phyloP scores from a whole-genome alignment of 805 yeast genomes.

The Zygosaccharomyces bailii region DNA sequence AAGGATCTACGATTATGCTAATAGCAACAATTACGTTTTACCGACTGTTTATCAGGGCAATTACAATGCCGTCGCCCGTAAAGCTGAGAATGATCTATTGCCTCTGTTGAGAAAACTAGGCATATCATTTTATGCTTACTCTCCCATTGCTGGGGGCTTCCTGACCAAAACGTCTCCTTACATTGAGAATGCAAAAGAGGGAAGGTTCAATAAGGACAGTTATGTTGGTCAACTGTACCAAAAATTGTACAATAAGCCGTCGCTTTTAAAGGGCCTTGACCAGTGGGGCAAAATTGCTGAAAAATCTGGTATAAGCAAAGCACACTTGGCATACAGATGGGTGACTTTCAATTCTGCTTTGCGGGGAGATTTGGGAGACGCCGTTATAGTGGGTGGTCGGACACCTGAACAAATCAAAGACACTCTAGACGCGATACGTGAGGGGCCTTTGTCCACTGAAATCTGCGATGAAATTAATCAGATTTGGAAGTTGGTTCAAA shows the following conservation, averaged over 20 bases:
- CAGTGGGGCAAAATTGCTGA: conserved; percentile 18
- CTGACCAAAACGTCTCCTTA: conserved; percentile 18
- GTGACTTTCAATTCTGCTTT: conserved; percentile 19
- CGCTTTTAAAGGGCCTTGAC: conserved; percentile 20
- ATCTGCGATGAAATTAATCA: conserved; percentile 21
- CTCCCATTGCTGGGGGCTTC: conserved; percentile 28
- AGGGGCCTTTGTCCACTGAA: conserved; percentile 26
- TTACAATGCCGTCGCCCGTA: conserved; percentile 29
- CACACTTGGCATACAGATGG: conserved; percentile 28
- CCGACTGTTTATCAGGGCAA: conserved; percentile 33
- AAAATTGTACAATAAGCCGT: conserved; percentile 19
- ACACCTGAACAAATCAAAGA: conserved; percentile 18
- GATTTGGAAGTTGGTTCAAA: conserved; percentile 22
- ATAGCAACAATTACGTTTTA: conserved; percentile 22
- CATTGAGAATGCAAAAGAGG: conserved; percentile 13
- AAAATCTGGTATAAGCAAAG: conserved; percentile 15
- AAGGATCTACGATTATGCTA: conserved; percentile 19
- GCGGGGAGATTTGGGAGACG: conserved; percentile 19
- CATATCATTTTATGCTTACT: conserved; percentile 27
- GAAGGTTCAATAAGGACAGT: conserved; percentile 17
- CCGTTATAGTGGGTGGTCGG: conserved; percentile 23
- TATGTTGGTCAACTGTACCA: conserved; percentile 18
- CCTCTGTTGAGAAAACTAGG: conserved; percentile 21
- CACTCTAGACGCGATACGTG: conserved; percentile 19
- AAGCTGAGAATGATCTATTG: conserved; percentile 22